Base-by-base conservation (phyloP, 192 early-diverging fungal genomes). In the Backusella morwellensis region DNA sequence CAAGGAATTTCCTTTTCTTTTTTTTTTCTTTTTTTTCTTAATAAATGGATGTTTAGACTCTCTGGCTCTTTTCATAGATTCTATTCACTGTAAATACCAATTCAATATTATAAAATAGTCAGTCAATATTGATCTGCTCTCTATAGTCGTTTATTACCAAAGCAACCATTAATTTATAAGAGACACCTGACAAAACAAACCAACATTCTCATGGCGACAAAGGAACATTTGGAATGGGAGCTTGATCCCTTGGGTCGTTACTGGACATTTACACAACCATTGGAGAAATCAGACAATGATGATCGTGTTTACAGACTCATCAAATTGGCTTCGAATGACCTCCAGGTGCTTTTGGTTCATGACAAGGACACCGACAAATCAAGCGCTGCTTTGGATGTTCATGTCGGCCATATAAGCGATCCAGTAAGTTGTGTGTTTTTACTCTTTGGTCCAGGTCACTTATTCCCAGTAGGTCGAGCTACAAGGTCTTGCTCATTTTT, bases 401-500 rank as follows among this genome's bases (percentile, higher is more conserved):
- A 94, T 80, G 93, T 96, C 21, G 95, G 95, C 8, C 90, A 92
- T 72, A 81, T 92, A 66, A 85, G 83, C 70, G 95, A 96, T 84
- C 92, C 92, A 29, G 92, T 89, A 84, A 85, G 82, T 78, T n/a
- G 7, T 17, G 4, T 44, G 42, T 3, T 0, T 4, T 17, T 14
- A 44, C 15, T 17, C 42, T 40, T 40, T 40, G 6, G 12, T 15
- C 15, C 2, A 47, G 21, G n/a, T 34, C 50, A n/a, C 19, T n/a
- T 36, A 34, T 73, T 36, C 29, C 6, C 1, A 56, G 36, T 77
- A 89, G 88, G 75, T 88, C 40, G 90, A 92, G 47, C 85, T 89
- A 41, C 88, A 91, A 72, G 95, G 95, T 7, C 83, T 96, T 54
- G 94, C 94, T 11, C 95, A 96, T 89, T 96, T 91, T 81, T 88